Evolutionary conservation across 2,329 filamentous ascomycete genomes (phyloP).

Genomic region (Verticillium longisporum): DNA sequence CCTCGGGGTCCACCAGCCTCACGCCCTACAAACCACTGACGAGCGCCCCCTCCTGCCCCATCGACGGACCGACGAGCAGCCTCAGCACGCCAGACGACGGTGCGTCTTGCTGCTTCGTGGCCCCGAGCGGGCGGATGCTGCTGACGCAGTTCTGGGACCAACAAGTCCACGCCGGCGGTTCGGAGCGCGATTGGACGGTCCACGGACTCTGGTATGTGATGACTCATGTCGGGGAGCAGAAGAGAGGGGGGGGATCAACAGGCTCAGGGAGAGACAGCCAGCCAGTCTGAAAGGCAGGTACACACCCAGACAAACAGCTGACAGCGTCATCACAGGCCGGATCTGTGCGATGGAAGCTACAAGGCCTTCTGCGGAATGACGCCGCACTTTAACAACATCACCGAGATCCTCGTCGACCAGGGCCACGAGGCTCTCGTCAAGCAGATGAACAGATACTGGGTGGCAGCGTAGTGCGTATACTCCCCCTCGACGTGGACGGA

Average conservation of each 20-base stretch:
- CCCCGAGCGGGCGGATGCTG: constrained; percentile 32
- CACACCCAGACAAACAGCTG: neutral
- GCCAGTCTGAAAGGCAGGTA: no score
- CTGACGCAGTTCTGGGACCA: constrained; percentile 38
- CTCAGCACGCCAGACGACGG: constrained; percentile 26
- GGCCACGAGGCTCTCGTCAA: constrained; percentile 29
- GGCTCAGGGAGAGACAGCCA: neutral
- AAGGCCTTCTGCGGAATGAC: constrained; percentile 35
- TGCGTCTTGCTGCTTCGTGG: constrained; percentile 34
- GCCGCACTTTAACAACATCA: constrained; percentile 33
- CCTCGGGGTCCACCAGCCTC: constrained; percentile 11
- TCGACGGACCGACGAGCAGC: constrained; percentile 34
- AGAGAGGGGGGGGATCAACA: neutral
- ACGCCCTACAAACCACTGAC: constrained; percentile 27
- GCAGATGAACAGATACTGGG: constrained; percentile 36
- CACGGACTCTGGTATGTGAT: constrained; percentile 33
- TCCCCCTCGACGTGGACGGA: neutral
- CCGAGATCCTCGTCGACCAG: constrained; percentile 30
- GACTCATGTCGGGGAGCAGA: neutral
- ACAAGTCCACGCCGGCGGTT: constrained; percentile 28
- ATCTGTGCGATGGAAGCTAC: constrained; percentile 36
- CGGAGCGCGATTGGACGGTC: constrained; percentile 35
- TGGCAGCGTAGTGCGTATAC: constrained; percentile 27
- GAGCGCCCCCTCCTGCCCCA: constrained; percentile 29
- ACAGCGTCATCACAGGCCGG: constrained; percentile 24